Evolutionary conservation across 1,139 yeast genomes (phyloP).

Genomic region (Suhomyces chickasaworum): DNA sequence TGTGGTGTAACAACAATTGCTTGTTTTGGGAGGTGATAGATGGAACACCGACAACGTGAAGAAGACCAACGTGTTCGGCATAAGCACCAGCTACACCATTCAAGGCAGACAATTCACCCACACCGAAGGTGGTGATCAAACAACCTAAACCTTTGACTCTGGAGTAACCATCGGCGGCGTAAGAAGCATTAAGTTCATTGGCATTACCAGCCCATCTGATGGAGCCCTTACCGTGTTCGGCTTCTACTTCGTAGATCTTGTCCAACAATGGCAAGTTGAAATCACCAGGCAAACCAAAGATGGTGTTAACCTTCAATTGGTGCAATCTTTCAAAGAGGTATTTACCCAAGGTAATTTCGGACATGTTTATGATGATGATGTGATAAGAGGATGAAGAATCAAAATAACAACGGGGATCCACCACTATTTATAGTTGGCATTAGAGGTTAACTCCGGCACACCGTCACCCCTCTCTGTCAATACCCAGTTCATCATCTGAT

Average conservation of each 20-base stretch:
- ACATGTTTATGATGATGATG: slow-evolving; percentile 21
- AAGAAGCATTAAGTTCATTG: slow-evolving; percentile 47
- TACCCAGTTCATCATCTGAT: slow-evolving; percentile 7
- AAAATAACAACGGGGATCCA: not conserved
- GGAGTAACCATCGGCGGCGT: slow-evolving; percentile 48
- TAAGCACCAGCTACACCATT: slow-evolving; percentile 47
- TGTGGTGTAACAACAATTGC: slow-evolving; percentile 43
- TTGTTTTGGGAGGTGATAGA: slow-evolving; percentile 41
- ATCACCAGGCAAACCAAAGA: slow-evolving; percentile 48
- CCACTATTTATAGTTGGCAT: slow-evolving; percentile 7
- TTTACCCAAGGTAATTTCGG: slow-evolving; percentile 45
- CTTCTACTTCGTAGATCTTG: slow-evolving; percentile 38
- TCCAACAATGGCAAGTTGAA: slow-evolving; percentile 42
- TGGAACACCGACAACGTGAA: slow-evolving; percentile 46
- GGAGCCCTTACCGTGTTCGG: slow-evolving; percentile 22
- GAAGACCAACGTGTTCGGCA: slow-evolving; percentile 45
- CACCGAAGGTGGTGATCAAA: slow-evolving; percentile 46
- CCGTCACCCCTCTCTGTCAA: slow-evolving; percentile 6
- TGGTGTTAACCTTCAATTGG: slow-evolving; percentile 42
- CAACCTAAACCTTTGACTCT: slow-evolving; percentile 41
- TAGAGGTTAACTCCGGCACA: slow-evolving; percentile 1
- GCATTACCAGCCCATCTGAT: slow-evolving; percentile 47
- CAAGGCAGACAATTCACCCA: slow-evolving; percentile 44
- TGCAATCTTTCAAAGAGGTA: slow-evolving; percentile 47
- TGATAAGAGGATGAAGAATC: not conserved